Evolutionary conservation across 768 basidiomycete genomes (phyloP).

Genomic region (Lentinula lateritia): DNA sequence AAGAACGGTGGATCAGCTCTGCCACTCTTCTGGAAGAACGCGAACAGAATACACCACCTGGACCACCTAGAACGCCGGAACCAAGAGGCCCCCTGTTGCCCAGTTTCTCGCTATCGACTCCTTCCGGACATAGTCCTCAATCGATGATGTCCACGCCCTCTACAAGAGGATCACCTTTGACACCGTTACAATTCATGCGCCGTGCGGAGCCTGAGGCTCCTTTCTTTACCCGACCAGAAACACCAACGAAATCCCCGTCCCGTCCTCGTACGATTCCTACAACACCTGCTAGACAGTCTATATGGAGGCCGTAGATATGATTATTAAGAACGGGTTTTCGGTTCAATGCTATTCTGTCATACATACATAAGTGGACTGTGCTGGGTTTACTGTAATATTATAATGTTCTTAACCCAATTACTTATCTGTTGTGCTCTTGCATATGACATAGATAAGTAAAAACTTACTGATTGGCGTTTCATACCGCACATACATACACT

Average conservation of each 20-base stretch:
- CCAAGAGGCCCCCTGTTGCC: conserved; percentile 53
- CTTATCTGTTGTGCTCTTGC: not conserved
- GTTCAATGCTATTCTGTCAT: not conserved
- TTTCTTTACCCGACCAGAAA: conserved; percentile 44
- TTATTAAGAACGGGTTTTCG: not conserved
- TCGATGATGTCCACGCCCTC: conserved; percentile 48
- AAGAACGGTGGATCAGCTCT: conserved; percentile 84
- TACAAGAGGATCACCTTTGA: conserved; percentile 66
- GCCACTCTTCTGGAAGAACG: conserved; percentile 58
- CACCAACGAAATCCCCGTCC: conserved; percentile 55
- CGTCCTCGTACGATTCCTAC: conserved; percentile 36
- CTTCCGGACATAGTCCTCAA: conserved; percentile 44
- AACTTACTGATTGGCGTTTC: not conserved
- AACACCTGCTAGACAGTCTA: conserved; percentile 45
- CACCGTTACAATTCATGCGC: conserved; percentile 80
- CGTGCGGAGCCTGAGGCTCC: conserved; percentile 61
- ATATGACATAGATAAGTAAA: not conserved
- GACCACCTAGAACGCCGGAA: conserved; percentile 63
- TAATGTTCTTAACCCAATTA: too few relatives aligned
- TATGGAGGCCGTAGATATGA: conserved; percentile 56
- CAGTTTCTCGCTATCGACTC: conserved; percentile 60
- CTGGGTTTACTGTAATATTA: too few relatives aligned
- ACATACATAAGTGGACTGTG: not conserved
- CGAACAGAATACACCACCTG: conserved; percentile 29
- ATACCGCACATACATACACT: too few relatives aligned